Evolutionary conservation across 2,329 filamentous ascomycete genomes (phyloP).

Genomic region (Lasiodiplodia sp.): DNA sequence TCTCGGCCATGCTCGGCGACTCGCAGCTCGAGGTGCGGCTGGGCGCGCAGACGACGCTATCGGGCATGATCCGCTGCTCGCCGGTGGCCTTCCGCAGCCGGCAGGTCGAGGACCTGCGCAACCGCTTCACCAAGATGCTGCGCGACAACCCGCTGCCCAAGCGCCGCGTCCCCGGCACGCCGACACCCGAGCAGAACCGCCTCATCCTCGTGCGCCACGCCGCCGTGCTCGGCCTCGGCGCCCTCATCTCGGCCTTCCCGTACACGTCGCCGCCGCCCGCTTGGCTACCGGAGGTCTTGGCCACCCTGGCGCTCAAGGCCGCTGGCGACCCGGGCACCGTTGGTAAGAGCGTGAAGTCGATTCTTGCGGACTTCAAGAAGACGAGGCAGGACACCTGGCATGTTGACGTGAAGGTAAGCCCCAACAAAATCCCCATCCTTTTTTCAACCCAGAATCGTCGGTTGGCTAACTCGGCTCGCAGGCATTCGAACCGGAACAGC

Average conservation of each 20-base stretch:
- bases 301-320: constrained; percentile 82
- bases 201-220: constrained; percentile 85
- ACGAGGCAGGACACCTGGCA: constrained; percentile 98
- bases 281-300: constrained; percentile 94
- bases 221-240: constrained; percentile 88
- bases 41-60: constrained; percentile 89
- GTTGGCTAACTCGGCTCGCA: constrained; percentile 40
- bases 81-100: constrained; percentile 78
- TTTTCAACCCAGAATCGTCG: background rate
- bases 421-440: background rate
- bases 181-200: constrained; percentile 75
- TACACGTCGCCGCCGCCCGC: constrained; percentile 89
- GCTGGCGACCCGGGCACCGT: constrained; percentile 90
- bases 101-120: constrained; percentile 77
- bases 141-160: constrained; percentile 87
- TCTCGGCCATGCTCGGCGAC: constrained; percentile 95
- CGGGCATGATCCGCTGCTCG: constrained; percentile 97
- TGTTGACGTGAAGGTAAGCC: constrained; percentile 90
- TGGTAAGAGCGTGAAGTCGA: constrained; percentile 92
- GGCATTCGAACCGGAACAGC: constrained; percentile 87
- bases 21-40: constrained; percentile 91
- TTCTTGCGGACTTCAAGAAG: constrained; percentile 98
- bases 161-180: constrained; percentile 64
- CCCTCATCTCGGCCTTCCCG: constrained; percentile 93
- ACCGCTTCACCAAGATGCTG: constrained; percentile 80